Evolutionary conservation across 2,329 filamentous ascomycete species (phyloP), one percentile per base, ranked within the genome.

Genomic region (Pseudogymnoascus sp.): DNA sequence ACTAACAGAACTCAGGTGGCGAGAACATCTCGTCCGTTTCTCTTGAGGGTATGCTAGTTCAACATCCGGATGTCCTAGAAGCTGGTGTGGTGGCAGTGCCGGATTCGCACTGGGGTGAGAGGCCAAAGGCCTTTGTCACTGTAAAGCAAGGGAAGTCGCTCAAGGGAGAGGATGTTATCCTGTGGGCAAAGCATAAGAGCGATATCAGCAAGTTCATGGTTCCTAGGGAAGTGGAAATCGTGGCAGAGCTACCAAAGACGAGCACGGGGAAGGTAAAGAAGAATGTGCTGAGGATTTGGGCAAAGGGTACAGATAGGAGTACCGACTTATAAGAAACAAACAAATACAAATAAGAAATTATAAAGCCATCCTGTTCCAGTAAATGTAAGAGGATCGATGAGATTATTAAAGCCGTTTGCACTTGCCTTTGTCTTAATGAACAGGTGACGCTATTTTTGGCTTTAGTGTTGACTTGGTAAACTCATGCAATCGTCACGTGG

Each of bases 1-100:
- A 63, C 63, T 34, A 60, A 23, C 23, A 38, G 55, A 33, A 60
- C 39, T 57, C 61, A 90, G 92, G 92, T 52, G 94, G 94, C 61
- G 94, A 99, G 73, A 99, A 99, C 72, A 97, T 99, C 63, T 95
- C 90, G 2, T 95, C 89, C 0, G 88, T 99, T 1, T 91, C 94
- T 0, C 80, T 99, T 3, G 94, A 99, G 74, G 84, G 86, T 62
- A 90, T 95, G 85, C 81, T 99, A 1, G 87, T 87, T 5, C 86
- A 90, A 56, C 94, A 99, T 71, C 90, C 92, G 0, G 84, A 90
- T 65, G 83, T 99, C 35, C 82, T 99, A 21, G 94, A 99, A 75
- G 92, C 88, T 1, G 94, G 90, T 35, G 92, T 96, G 30, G 90
- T 96, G 4, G 89, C 89, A 0, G 86, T 97, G 0, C 79, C 86